Conservation (phyloP, 345 rosid species). For the Eucalyptus erythrocorys region DNA sequence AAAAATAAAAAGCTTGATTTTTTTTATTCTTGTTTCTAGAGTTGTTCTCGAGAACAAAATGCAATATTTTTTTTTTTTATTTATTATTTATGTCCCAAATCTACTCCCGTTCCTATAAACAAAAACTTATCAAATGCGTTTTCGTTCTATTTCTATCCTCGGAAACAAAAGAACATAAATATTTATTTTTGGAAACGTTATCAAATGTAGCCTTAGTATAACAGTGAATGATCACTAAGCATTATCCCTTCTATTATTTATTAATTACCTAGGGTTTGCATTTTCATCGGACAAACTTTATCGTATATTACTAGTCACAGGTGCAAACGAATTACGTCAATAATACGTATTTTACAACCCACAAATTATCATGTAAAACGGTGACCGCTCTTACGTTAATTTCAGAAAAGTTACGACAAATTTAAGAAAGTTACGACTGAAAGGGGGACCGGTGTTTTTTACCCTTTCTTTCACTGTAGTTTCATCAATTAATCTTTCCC, state of each 20-base stretch:
- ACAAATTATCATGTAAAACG: neutral
- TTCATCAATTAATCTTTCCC: neutral
- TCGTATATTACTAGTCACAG: neutral
- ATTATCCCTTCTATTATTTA: too few species aligned
- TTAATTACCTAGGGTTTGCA: too few species aligned
- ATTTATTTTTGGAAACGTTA: fast-evolving
- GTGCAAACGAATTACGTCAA: too few species aligned
- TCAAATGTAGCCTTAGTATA: too few species aligned
- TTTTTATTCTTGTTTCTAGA: fast-evolving
- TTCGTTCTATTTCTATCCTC: fast-evolving
- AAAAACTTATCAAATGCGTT: too few species aligned
- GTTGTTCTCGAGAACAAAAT: too few species aligned
- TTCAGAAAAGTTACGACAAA: neutral
- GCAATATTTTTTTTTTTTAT: too few species aligned
- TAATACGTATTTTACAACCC: neutral
- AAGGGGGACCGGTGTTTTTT: neutral
- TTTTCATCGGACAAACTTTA: neutral
- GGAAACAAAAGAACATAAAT: fast-evolving
- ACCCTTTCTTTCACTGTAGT: neutral
- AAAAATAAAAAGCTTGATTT: too few species aligned
- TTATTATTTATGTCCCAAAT: too few species aligned
- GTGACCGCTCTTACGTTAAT: neutral
- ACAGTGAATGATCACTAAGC: too few species aligned
- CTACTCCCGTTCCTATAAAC: fast-evolving
- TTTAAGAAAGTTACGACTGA: neutral